Base-by-base conservation (phyloP, 2,329 filamentous ascomycete genomes). In the Chaetomiaceae sp. region DNA sequence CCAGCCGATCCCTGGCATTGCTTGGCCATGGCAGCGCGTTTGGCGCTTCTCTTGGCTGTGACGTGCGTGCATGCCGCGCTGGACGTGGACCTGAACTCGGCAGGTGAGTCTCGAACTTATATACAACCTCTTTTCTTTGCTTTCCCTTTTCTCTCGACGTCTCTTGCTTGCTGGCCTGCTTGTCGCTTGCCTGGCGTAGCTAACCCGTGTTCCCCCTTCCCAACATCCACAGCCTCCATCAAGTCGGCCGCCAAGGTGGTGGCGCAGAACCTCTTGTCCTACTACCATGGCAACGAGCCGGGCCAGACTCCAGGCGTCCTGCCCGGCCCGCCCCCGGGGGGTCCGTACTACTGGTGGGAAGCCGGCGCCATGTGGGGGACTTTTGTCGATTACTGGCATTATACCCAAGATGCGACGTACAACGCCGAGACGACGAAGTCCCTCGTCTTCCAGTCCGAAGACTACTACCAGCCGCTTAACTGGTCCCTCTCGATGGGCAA, bases 341-440 rank as follows among this genome's bases (percentile, higher is more conserved):
- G n/a, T n/a, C 85, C 85, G 20, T 84, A 86, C 62, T 89, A 82
- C 70, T 85, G 79, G 79, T 85, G 82, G 82, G 77, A 83, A 58
- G 73, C 74, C 31, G 83, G 83, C 43, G 81, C 81, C 7, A 73
- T 83, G 51, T 85, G 82, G 76, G 82, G 82, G n/a, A 71, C 77
- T 30, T 77, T 88, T 73, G 67, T 87, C 25, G 82, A 87, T 65
- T 87, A 88, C 64, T 86, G 81, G 55, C 76, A 85, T 62, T 81
- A 78, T 63, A 87, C 84, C 1, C 72, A 75, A 37, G 84, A 88
- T 63, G 62, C 73, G 3, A 74, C 70, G 48, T 86, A 87, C 67
- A 82, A 85, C 63, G 68, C 77, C 20, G 70, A 78, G 3, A 71
- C 83, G 44, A 74, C 77, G 30, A 71, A 83, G 54, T 83, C 78